Evolutionary conservation across 2,329 filamentous ascomycete species (phyloP).

Genomic region (Aspergillus awamori): DNA sequence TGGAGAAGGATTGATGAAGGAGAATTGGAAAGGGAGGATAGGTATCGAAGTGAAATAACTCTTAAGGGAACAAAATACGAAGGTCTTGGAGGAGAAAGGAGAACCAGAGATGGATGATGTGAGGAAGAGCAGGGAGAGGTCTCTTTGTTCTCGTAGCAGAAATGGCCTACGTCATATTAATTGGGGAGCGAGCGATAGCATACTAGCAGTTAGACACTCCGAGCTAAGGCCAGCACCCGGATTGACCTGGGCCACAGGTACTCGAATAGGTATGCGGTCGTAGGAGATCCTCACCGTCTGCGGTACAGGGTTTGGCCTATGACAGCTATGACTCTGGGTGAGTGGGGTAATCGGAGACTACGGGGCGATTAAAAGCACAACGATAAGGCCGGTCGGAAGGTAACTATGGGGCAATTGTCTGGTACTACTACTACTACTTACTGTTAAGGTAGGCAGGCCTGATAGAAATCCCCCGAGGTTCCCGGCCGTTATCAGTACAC

Average conservation of each 20-base stretch:
- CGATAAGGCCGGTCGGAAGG: neutral
- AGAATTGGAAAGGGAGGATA: neutral
- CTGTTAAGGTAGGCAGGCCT: neutral
- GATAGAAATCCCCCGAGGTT: neutral
- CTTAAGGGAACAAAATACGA: neutral
- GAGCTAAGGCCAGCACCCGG: neutral
- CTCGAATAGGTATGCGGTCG: neutral
- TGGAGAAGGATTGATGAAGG: neutral
- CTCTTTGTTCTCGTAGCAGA: neutral
- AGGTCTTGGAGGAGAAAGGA: neutral
- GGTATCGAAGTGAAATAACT: neutral
- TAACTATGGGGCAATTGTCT: neutral
- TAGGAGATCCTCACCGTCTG: neutral
- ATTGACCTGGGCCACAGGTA: neutral
- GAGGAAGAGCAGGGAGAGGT: neutral
- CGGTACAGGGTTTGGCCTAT: neutral
- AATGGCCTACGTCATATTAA: conserved; percentile 2
- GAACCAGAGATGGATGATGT: neutral
- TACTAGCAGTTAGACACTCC: neutral
- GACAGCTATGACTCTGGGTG: conserved; percentile 5
- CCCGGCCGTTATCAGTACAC: neutral
- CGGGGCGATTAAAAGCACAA: neutral
- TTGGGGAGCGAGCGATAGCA: neutral
- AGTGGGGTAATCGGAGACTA: conserved; percentile 4
- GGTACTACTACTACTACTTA: neutral